These are phyloP conservation scores for Jacaranda mimosifolia DNA, from an alignment of 257 asterid species.

Conservation along the genomic window DNA sequence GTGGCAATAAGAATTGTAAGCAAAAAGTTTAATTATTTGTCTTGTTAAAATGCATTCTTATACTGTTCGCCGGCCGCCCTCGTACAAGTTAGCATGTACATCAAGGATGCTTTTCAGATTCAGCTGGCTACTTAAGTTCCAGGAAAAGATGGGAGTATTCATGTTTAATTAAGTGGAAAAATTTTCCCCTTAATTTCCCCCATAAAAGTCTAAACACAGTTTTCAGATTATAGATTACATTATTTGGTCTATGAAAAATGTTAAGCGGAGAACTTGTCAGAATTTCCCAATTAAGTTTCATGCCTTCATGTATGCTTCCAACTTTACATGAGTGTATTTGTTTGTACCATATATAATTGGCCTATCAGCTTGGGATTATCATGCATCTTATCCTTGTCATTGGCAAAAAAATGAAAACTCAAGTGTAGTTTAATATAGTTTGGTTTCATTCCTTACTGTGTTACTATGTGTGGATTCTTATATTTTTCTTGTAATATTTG, in stretches of 20 bases:
- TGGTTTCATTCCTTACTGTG: background rate
- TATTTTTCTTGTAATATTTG: slow-evolving; percentile 36
- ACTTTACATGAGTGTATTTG: background rate
- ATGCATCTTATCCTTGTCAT: slow-evolving; percentile 12
- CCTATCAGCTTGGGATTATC: background rate
- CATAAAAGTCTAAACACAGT: background rate
- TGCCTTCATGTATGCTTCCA: background rate
- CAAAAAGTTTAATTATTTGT: slow-evolving; percentile 10
- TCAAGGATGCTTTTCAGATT: background rate
- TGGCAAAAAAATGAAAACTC: slow-evolving; percentile 16
- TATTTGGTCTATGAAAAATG: background rate
- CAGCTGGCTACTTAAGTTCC: background rate
- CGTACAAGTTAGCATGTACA: background rate
- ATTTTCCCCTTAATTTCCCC: background rate
- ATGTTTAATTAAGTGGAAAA: background rate
- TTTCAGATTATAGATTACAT: slow-evolving; percentile 1
- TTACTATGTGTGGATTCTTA: slow-evolving; percentile 22
- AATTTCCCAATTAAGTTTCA: too few relatives aligned
- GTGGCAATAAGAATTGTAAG: slow-evolving; percentile 19
- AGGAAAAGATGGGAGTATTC: background rate
- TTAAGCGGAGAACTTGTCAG: background rate
- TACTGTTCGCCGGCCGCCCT: background rate
- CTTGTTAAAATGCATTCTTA: background rate
- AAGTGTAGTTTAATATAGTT: background rate
- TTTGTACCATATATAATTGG: background rate